phyloP scores from a whole-genome alignment of 345 rosid genomes.

The Syzygium oleosum region DNA sequence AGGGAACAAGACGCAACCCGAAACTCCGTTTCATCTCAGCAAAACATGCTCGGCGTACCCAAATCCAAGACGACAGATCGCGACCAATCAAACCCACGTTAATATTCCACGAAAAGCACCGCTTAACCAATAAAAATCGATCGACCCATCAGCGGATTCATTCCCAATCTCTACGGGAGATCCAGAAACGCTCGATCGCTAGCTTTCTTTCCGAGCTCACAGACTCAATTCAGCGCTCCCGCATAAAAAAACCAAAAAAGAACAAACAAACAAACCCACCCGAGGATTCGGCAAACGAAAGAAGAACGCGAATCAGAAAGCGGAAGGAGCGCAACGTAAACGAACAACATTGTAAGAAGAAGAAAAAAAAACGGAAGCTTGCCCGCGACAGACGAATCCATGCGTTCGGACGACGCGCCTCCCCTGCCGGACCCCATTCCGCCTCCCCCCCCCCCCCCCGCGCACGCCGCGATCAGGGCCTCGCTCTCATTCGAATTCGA shows the following conservation, averaged over 20 bases:
- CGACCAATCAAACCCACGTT: neutral
- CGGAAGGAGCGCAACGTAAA: neutral
- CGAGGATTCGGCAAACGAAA: neutral
- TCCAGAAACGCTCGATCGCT: neutral
- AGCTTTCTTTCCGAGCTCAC: neutral
- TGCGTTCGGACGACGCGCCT: neutral
- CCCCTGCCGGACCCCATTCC: neutral
- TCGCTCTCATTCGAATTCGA: neutral
- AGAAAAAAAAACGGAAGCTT: neutral
- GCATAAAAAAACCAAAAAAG: neutral
- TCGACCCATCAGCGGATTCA: neutral
- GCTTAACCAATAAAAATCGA: neutral
- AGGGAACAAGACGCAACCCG: neutral
- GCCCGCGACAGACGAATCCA: constrained; percentile 4
- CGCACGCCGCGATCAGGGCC: neutral
- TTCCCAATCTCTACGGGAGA: neutral
- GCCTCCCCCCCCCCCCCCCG: neutral
- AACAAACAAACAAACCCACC: neutral
- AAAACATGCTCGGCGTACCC: neutral
- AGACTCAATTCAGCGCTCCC: neutral
- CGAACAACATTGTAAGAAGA: neutral
- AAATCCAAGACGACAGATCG: neutral
- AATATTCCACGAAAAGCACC: neutral
- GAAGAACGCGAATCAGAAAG: neutral
- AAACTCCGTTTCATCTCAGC: neutral